Conservation (phyloP, 495 filamentous ascomycete species). For the Aspergillus haitiensis region DNA sequence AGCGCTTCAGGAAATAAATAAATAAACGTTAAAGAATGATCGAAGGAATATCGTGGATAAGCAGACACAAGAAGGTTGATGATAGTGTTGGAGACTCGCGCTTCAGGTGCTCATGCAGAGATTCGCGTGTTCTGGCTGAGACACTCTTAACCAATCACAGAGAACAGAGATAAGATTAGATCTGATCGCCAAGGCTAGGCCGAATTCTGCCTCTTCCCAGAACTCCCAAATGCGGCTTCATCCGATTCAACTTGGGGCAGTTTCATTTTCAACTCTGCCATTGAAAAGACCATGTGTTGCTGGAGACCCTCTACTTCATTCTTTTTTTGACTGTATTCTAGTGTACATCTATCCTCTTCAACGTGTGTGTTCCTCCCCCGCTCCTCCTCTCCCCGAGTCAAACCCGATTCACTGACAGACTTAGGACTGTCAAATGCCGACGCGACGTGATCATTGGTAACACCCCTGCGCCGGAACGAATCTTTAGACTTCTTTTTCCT, state of each 20-base stretch:
- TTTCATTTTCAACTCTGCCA: constrained; percentile 9
- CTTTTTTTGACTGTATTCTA: not conserved
- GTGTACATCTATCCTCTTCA: not conserved
- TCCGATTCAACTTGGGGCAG: constrained; percentile 7
- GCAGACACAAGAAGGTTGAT: constrained; percentile 10
- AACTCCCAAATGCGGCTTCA: constrained; percentile 12
- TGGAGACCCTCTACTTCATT: not conserved
- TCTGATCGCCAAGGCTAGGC: constrained; percentile 35
- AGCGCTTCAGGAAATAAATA: constrained; percentile 6
- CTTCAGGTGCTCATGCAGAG: constrained; percentile 15
- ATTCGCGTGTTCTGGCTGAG: constrained; percentile 12
- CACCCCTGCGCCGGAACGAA: not conserved
- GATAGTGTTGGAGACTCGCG: constrained; percentile 12
- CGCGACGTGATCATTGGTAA: constrained; percentile 8
- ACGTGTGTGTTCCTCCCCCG: constrained; percentile 3
- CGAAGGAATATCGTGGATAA: not conserved
- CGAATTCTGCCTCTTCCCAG: constrained; percentile 22
- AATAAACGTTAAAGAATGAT: not conserved
- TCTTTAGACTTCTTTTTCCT: constrained; percentile 5
- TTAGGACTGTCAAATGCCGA: constrained; percentile 12
- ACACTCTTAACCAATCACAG: constrained; percentile 34
- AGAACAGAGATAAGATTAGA: constrained; percentile 47
- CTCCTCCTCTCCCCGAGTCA: not conserved
- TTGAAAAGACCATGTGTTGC: constrained; percentile 20
- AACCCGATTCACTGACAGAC: constrained; percentile 3